Evolutionary conservation across 495 filamentous ascomycete genomes (phyloP).

Genomic region (Penicillium waksmanii): DNA sequence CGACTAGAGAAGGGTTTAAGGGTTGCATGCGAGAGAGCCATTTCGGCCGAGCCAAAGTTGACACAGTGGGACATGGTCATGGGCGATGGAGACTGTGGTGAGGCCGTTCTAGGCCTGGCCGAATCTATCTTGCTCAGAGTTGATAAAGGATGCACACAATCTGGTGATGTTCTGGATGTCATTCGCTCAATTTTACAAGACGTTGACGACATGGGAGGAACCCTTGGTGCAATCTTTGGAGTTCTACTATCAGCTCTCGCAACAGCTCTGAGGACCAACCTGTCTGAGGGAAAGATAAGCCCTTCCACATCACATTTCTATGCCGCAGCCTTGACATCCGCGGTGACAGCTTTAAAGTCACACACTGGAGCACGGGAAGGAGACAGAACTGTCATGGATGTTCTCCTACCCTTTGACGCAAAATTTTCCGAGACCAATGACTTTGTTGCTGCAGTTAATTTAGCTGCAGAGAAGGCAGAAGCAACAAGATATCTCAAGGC

Average conservation of each 20-base stretch:
- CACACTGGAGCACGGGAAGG: slow-evolving; percentile 10
- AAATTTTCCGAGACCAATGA: not conserved
- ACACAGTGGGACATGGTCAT: slow-evolving; percentile 15
- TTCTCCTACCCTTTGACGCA: slow-evolving; percentile 8
- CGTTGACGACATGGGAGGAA: slow-evolving; percentile 13
- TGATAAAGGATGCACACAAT: slow-evolving; percentile 1
- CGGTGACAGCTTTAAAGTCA: slow-evolving; percentile 6
- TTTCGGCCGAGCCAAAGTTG: slow-evolving; percentile 10
- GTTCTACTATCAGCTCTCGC: slow-evolving; percentile 6
- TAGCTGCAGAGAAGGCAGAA: slow-evolving; percentile 8
- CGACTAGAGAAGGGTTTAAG: not conserved
- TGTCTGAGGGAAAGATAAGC: slow-evolving; percentile 6
- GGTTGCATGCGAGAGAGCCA: slow-evolving; percentile 1
- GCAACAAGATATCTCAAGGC: slow-evolving; percentile 11
- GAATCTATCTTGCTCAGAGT: slow-evolving; percentile 2
- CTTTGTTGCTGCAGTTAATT: slow-evolving; percentile 2
- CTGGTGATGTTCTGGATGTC: slow-evolving; percentile 9
- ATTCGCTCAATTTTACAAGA: slow-evolving; percentile 6
- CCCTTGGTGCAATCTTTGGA: slow-evolving; percentile 10
- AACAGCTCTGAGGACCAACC: slow-evolving; percentile 6
- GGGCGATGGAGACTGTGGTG: slow-evolving; percentile 16
- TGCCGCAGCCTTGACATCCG: slow-evolving; percentile 1
- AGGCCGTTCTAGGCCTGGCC: slow-evolving; percentile 11
- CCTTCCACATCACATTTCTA: not conserved
- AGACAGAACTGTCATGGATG: slow-evolving; percentile 16